Evolutionary conservation across 495 filamentous ascomycete genomes (phyloP), one percentile per base, ranked within the genome.

Genomic region (Oidiodendron maius): DNA sequence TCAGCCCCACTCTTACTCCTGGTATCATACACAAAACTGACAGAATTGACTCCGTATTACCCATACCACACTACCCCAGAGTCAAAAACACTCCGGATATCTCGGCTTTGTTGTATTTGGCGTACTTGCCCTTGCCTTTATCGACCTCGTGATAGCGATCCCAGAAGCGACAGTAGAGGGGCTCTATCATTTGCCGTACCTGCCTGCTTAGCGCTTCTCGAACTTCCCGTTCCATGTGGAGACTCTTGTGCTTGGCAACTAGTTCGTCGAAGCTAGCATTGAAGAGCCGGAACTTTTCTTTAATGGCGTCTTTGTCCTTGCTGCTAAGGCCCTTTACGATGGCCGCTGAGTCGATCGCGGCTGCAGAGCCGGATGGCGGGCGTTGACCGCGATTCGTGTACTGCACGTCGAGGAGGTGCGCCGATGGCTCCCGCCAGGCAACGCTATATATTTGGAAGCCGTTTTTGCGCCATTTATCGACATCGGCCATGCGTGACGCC

Each of bases 71-170:
- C 32, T 40, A 54, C 16, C 26, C 39, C 43, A 58, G 24, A 13
- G 46, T 42, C 46, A 70, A 50, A 57, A 82, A 77, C 25, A 82
- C 69, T 24, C 69, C 70, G 15, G 77, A 71, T 41, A 83, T 75
- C 2, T 64, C 65, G 15, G 74, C 75, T 69, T 96, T 96, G 68
- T 96, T 90, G 62, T 93, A 97, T 72, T 91, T 95, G 67, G 91
- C 89, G 67, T 97, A 95, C 68, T 97, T 97, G 50, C 89, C 89
- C 63, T 87, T 87, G 25, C 93, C 90, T 67, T 93, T 96, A 67
- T 97, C 95, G 55, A 96, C 76, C 70, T 97, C 93, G 63, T 96
- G 91, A 67, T 99, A 99, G 16, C 91, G 82, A 68, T 97, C 94
- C 75, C 89, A 96, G 68, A 97, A 99, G 11, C 94, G 78, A 42